Evolutionary conservation across 257 asterid genomes (phyloP).

Genomic region (Solanum neorickii): DNA sequence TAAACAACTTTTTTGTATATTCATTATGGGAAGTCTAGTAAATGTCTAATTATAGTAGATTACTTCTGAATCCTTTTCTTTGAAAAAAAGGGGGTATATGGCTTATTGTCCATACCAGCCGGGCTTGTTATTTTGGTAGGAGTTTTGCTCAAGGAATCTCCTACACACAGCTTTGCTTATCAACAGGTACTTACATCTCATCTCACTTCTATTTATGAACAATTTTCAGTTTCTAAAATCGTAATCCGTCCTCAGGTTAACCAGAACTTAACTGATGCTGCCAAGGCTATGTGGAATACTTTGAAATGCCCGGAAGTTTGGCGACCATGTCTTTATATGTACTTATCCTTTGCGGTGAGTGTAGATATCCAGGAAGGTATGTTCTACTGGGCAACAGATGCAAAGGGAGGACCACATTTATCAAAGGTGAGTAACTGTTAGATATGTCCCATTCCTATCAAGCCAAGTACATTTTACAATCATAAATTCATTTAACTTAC

Average conservation of each 20-base stretch:
- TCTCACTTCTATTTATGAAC: not conserved
- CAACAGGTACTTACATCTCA: constrained; percentile 43
- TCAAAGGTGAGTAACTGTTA: constrained; percentile 41
- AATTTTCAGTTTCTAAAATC: constrained; percentile 5
- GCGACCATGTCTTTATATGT: constrained; percentile 93
- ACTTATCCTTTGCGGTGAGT: constrained; percentile 59
- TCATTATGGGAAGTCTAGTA: not conserved
- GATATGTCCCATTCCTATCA: not conserved
- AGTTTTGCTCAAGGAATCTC: constrained; percentile 58
- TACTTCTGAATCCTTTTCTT: not conserved
- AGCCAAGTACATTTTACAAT: not conserved
- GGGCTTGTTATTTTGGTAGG: constrained; percentile 74
- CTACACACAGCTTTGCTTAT: constrained; percentile 25
- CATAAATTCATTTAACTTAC: not conserved
- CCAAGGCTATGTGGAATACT: constrained; percentile 84
- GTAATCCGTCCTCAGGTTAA: constrained; percentile 43
- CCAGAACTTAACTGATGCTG: constrained; percentile 59
- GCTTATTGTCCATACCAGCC: constrained; percentile 69
- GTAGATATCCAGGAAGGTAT: constrained; percentile 67
- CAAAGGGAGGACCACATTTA: constrained; percentile 62
- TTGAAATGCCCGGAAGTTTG: constrained; percentile 66
- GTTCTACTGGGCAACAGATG: constrained; percentile 93
- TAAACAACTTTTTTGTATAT: not conserved
- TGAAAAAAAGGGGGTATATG: constrained; percentile 70
- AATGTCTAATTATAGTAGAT: not conserved